Percentiles rank a stretch among this genome's conserved stretches.
Conservation (phyloP, 345 rosid species). For the Corchorus capsularis region DNA sequence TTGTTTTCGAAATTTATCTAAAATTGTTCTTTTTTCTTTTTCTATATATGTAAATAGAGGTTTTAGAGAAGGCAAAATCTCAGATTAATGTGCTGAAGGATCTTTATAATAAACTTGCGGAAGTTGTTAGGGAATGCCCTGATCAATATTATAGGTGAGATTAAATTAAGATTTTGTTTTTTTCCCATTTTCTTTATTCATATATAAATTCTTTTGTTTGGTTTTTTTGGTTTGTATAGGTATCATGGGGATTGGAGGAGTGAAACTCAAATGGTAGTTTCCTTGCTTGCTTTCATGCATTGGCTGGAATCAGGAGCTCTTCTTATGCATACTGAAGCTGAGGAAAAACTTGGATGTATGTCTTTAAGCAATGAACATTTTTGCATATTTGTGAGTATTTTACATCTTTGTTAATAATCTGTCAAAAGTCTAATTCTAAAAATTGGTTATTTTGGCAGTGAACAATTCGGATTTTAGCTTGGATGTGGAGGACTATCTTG, state of each 20-base stretch:
- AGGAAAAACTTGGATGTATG: conserved; percentile 85
- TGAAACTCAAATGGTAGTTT: conserved; percentile 88
- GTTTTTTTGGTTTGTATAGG: conserved; percentile 40
- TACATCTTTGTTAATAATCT: not conserved
- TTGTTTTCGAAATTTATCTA: not conserved
- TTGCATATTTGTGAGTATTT: not conserved
- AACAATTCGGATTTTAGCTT: conserved; percentile 62
- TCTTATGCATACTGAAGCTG: conserved; percentile 71
- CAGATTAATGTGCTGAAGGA: conserved; percentile 59
- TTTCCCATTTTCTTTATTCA: not conserved
- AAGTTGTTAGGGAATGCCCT: conserved; percentile 54
- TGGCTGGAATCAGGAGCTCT: conserved; percentile 89
- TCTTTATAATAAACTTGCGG: conserved; percentile 59
- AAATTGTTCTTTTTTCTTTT: not conserved
- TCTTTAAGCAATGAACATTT: conserved; percentile 10
- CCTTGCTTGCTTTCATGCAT: conserved; percentile 82
- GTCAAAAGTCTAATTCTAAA: not conserved
- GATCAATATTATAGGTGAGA: conserved; percentile 81
- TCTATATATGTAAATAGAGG: conserved; percentile 43
- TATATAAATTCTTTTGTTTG: not conserved
- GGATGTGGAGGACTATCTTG: conserved; percentile 90
- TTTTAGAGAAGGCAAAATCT: conserved; percentile 63
- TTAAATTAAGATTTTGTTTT: not conserved
- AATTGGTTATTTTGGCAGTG: conserved; percentile 49
- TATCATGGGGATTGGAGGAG: conserved; percentile 96